Conservation (phyloP, 352 stramenopile genomes). For the Globisporangium uncinulatum region DNA sequence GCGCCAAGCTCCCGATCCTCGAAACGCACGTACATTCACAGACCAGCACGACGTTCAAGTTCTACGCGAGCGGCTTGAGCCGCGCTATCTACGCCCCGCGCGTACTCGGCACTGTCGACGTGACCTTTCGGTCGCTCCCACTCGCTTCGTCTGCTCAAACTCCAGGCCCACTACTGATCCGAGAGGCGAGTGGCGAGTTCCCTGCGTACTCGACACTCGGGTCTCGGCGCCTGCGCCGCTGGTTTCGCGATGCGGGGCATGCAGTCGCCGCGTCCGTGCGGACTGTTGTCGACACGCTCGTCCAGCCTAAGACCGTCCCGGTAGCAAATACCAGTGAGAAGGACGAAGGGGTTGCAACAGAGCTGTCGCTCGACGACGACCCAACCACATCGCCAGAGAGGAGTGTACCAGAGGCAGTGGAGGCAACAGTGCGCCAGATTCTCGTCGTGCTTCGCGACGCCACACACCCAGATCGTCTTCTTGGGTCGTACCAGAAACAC, state of each 20-base stretch:
- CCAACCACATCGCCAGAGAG: background rate
- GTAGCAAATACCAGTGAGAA: too few species aligned
- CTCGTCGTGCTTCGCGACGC: conserved; percentile 11
- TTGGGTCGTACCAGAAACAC: conserved; percentile 21
- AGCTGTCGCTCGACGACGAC: background rate
- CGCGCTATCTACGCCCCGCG: background rate
- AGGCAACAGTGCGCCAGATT: conserved; percentile 1
- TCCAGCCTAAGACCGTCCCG: too few species aligned
- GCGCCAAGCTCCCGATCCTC: conserved; percentile 13
- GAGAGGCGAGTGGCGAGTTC: background rate
- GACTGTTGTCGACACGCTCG: background rate
- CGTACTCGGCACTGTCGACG: background rate
- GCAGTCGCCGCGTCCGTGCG: too few species aligned
- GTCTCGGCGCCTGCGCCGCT: background rate
- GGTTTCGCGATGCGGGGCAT: background rate
- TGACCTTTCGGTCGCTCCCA: background rate
- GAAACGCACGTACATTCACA: conserved; percentile 4
- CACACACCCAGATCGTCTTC: conserved; percentile 16
- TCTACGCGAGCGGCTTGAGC: background rate
- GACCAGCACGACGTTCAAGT: background rate
- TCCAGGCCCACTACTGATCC: background rate
- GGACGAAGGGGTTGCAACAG: too few species aligned
- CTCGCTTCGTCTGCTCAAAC: background rate
- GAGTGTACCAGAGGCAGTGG: background rate
- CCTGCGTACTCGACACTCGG: conserved; percentile 6